Evolutionary conservation across 1,139 yeast species (phyloP), one percentile per base, ranked within the genome.

Genomic region (Oligophagozyma castellii): DNA sequence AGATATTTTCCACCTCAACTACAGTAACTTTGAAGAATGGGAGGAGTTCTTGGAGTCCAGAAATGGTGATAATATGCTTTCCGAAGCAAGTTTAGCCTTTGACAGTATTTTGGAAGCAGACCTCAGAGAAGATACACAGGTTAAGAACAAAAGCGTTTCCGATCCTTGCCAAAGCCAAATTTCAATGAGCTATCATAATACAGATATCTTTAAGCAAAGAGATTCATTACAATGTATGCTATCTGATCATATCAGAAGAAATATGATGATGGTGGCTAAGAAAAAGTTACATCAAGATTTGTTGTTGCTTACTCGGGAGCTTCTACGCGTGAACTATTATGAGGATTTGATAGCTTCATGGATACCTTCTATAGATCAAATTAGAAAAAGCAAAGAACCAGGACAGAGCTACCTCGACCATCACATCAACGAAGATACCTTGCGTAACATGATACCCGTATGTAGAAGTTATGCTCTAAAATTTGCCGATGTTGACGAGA

Each of bases 251-350:
- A 32, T 32, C 13, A 18, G 10, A 18, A 7, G 7, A 10, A 18
- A 18, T 18, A 7, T 18, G 10, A 7, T 18, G 20, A 7, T 18
- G 10, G 14, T 37, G 5, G 18, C 41, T 5, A 36, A 39, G 27
- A 29, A 37, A 21, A 31, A 39, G 16, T 14, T 46, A 7, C 37
- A 38, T 12, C 45, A 45, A 26, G 37, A 35, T 23, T 28, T 43
- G 16, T 14, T 35, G 3, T 12, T 31, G 3, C 23, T 44, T 14
- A 24, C 38, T 4, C 35, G 35, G 18, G 43, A 40, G 19, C 23
- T 43, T 18, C 18, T 34, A 21, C 19, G 19, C 20, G 16, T 12
- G 20, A 16, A 22, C 5, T 11, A 28, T 25, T 19, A 14, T 20
- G n/a, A 28, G 23, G 20, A 21, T 18, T 8, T 12, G 8, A 5